Base-by-base conservation (phyloP, 352 stramenopile species). In the Phytophthora sp. region DNA sequence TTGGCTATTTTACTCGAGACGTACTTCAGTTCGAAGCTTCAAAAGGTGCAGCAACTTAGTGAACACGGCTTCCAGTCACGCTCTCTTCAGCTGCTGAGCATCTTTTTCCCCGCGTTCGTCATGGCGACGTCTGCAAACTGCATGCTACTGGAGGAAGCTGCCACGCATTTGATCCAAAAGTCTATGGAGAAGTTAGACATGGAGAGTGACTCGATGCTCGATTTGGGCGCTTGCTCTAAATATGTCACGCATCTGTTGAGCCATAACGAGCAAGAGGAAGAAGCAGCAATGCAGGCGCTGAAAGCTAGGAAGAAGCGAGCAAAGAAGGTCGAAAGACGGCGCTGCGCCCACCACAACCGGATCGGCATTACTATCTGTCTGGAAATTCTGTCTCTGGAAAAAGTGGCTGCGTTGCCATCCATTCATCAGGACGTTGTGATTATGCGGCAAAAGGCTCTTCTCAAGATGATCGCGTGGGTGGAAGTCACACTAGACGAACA, bases 41-140 rank as follows among this genome's bases (percentile, higher is more conserved):
- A 87, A 45, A 69, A 80, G 46, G 65, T 91, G 4, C 80, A 91
- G 62, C 59, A 79, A 3, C 59, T 68, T 21, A 74, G 74, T 26
- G 80, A 89, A 21, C 71, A 89, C 26, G 82, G 79, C 1, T 91
- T 77, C 47, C 82, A 91, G 24, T 86, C 82, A 4, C 73, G 81
- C 9, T 78, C 82, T 27, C 65, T 93, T 3, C 85, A 93, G 69
- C 53, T 93, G 13, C 63, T 93, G 20, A 90, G 82, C 24, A 76
- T 93, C 3, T 93, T 93, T 68, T 93, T 90, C 55, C 80, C 82
- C 2, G 80, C 85, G 1, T 90, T 91, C 21, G 77, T 80, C 20
- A 68, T 76, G n/a, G 71, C 82, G 2, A 88, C 76, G 26, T 61
- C 67, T 1, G 36, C 60, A 7, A 91, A 91, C 63, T 89, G 80